These are phyloP conservation scores for Tricholoma bakamatsutake DNA, from an alignment of 768 basidiomycete species.

Conservation along the genomic window DNA sequence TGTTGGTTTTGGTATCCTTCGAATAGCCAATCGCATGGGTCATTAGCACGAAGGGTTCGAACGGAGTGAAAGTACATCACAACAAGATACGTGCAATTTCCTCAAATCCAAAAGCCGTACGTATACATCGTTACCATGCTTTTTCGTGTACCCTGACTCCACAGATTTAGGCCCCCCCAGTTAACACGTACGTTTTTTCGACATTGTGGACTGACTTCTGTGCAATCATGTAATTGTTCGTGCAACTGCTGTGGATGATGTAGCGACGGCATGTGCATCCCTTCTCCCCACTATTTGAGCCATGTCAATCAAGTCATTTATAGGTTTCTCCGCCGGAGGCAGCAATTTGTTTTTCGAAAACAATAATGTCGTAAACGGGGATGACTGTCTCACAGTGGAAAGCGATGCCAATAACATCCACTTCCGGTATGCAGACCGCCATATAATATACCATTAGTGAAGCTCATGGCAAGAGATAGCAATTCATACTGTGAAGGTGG, in stretches of 20 bases:
- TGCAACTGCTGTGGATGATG: not conserved
- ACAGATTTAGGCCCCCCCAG: conserved; percentile 43
- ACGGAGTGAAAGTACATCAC: conserved; percentile 45
- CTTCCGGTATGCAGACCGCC: conserved; percentile 29
- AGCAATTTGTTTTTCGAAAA: conserved; percentile 53
- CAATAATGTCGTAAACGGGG: conserved; percentile 53
- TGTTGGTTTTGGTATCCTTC: not conserved
- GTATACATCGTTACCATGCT: not conserved
- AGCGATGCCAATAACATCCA: conserved; percentile 51
- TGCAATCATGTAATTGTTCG: not conserved
- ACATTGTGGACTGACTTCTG: not conserved
- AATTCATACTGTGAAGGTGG: conserved; percentile 51
- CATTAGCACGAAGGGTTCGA: conserved; percentile 45
- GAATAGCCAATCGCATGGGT: conserved; percentile 53
- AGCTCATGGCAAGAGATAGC: conserved; percentile 19
- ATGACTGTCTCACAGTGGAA: conserved; percentile 57
- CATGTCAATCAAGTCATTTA: not conserved
- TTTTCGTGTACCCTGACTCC: too few species aligned
- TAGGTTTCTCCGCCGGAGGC: conserved; percentile 51
- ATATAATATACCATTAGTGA: not conserved
- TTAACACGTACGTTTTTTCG: conserved; percentile 45
- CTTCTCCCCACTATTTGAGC: not conserved
- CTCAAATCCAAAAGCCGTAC: conserved; percentile 27
- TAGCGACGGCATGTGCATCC: conserved; percentile 31
- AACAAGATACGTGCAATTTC: conserved; percentile 52